Percentiles rank a stretch among this genome's conserved stretches.
Conservation (phyloP, 371 early-diverging fungal species). For the Chytridium lagenaria region DNA sequence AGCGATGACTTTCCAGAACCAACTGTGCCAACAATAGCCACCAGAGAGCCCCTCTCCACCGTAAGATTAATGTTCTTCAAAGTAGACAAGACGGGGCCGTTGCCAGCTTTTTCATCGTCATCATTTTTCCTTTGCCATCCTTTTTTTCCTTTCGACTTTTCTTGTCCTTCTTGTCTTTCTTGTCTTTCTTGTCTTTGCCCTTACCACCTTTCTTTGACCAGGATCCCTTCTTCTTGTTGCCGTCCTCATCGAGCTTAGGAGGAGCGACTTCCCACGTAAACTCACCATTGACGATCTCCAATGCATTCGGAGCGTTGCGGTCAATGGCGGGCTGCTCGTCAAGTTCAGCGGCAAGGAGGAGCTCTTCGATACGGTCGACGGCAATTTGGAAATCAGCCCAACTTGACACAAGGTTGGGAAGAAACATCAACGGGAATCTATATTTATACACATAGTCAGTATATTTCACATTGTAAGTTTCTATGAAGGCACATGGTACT, state of each 20-base stretch:
- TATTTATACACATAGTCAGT: conserved; percentile 36
- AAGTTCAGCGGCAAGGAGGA: conserved; percentile 79
- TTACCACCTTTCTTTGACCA: conserved; percentile 4
- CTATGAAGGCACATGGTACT: neutral
- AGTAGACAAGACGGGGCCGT: conserved; percentile 2
- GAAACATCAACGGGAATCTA: conserved; percentile 71
- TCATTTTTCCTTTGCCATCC: neutral
- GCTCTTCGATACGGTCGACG: conserved; percentile 72
- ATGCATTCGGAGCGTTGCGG: conserved; percentile 34
- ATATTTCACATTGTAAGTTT: neutral
- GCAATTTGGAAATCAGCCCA: conserved; percentile 76
- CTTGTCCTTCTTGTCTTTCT: conserved; percentile 39
- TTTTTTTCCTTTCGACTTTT: conserved; percentile 13
- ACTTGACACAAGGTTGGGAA: conserved; percentile 71
- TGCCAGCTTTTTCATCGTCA: neutral
- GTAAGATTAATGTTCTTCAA: conserved; percentile 46
- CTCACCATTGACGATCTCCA: conserved; percentile 52
- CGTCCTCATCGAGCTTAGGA: too few species aligned
- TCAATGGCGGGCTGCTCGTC: conserved; percentile 49
- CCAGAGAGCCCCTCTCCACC: conserved; percentile 55
- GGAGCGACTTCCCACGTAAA: conserved; percentile 71
- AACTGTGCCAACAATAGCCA: conserved; percentile 65
- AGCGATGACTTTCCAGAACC: conserved; percentile 66
- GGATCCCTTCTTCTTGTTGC: neutral
- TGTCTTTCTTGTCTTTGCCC: conserved; percentile 25